Evolutionary conservation across 495 filamentous ascomycete genomes (phyloP).

Genomic region (Aspergillus sparsus): DNA sequence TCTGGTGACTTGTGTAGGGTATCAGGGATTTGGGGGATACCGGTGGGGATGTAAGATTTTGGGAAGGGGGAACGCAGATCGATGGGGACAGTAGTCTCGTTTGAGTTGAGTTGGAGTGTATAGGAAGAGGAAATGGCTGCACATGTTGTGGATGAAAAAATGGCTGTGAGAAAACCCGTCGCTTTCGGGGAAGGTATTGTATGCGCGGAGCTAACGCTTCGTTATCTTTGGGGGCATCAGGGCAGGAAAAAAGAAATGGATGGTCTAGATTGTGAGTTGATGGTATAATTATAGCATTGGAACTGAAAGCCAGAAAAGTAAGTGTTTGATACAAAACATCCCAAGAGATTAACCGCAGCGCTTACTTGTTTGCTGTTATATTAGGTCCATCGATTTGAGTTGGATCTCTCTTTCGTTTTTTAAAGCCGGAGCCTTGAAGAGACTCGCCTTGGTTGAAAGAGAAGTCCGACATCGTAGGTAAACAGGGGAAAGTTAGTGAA

Average conservation of each 20-base stretch:
- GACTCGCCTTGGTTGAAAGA: constrained; percentile 25
- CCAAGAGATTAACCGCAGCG: neutral
- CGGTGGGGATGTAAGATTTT: constrained; percentile 35
- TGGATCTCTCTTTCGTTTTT: constrained; percentile 40
- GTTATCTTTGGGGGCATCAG: constrained; percentile 25
- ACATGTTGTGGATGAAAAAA: constrained; percentile 12
- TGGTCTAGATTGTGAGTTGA: constrained; percentile 15
- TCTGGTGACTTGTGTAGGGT: constrained; percentile 26
- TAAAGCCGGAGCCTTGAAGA: constrained; percentile 24
- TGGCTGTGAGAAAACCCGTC: constrained; percentile 34
- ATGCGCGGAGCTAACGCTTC: constrained; percentile 29
- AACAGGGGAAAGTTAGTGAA: neutral
- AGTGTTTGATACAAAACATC: neutral
- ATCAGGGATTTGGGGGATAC: constrained; percentile 40
- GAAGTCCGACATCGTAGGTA: constrained; percentile 32
- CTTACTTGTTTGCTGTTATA: constrained; percentile 32
- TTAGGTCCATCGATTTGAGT: constrained; percentile 28
- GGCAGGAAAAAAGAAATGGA: constrained; percentile 25
- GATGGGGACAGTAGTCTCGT: constrained; percentile 30
- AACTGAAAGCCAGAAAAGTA: neutral
- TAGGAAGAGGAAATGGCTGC: constrained; percentile 16
- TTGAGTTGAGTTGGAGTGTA: constrained; percentile 15
- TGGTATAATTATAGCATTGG: constrained; percentile 19
- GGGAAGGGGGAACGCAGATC: constrained; percentile 24
- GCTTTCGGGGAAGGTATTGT: constrained; percentile 40